These are phyloP conservation scores for Albizia julibrissin DNA, from an alignment of 306 rosid species.

Conservation along the genomic window DNA sequence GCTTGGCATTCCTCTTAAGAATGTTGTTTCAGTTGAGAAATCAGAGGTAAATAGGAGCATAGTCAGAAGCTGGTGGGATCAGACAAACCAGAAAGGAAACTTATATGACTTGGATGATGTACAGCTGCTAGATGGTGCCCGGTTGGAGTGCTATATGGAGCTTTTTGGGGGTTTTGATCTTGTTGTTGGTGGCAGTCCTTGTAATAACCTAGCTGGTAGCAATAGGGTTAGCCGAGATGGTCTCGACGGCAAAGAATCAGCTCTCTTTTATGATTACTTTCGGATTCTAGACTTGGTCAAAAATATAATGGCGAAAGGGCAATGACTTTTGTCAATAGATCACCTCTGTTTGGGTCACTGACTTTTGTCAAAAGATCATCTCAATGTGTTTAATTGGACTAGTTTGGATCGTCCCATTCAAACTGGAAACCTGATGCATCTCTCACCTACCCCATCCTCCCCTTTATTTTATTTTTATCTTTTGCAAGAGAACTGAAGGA, in stretches of 20 bases:
- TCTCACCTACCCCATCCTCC: background rate
- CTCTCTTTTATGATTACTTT: slow-evolving; percentile 72
- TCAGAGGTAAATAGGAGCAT: slow-evolving; percentile 77
- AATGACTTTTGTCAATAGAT: slow-evolving; percentile 26
- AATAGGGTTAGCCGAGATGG: slow-evolving; percentile 85
- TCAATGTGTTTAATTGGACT: slow-evolving; percentile 2
- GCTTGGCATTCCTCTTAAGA: slow-evolving; percentile 75
- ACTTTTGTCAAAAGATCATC: background rate
- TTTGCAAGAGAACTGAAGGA: slow-evolving; percentile 33
- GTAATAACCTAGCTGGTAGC: slow-evolving; percentile 93
- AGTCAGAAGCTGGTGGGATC: slow-evolving; percentile 97
- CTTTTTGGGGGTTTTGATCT: slow-evolving; percentile 85
- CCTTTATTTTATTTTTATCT: background rate
- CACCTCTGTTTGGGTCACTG: background rate
- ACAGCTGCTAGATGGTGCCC: slow-evolving; percentile 50
- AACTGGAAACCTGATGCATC: slow-evolving; percentile 21
- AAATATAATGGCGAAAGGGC: slow-evolving; percentile 38
- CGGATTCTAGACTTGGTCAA: slow-evolving; percentile 78
- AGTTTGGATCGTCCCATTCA: slow-evolving; percentile 21
- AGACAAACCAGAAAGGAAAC: slow-evolving; percentile 83
- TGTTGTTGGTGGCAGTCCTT: slow-evolving; percentile 90
- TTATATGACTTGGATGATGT: slow-evolving; percentile 68
- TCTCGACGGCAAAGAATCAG: slow-evolving; percentile 82
- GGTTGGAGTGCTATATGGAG: slow-evolving; percentile 58
- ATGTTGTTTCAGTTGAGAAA: slow-evolving; percentile 80